Evolutionary conservation across 2,329 filamentous ascomycete species (phyloP).

Genomic region (Fusarium sp.): DNA sequence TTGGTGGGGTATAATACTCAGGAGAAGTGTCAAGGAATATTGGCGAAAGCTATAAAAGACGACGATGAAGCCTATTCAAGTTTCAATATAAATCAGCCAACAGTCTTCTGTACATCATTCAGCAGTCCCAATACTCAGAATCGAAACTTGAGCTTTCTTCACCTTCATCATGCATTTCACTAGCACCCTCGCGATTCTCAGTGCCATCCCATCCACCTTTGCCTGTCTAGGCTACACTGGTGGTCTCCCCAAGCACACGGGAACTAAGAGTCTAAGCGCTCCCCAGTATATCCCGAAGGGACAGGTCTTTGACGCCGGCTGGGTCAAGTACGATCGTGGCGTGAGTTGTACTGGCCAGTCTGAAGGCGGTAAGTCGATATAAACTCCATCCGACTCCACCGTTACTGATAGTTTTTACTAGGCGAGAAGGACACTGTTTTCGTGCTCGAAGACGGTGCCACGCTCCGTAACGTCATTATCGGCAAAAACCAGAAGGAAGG

Average conservation of each 20-base stretch:
- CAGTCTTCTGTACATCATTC: no score
- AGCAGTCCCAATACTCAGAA: accelerated
- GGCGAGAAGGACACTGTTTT: constrained; percentile 53
- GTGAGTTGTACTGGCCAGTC: constrained; percentile 54
- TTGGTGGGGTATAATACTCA: neutral
- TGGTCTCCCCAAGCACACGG: constrained; percentile 46
- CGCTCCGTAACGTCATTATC: constrained; percentile 59
- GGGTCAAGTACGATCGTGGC: constrained; percentile 54
- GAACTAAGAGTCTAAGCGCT: constrained; percentile 40
- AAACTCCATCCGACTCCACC: accelerated
- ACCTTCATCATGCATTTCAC: neutral
- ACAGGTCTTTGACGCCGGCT: constrained; percentile 47
- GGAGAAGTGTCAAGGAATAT: accelerated
- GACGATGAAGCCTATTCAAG: no score
- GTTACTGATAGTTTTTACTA: neutral
- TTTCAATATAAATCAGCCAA: no score
- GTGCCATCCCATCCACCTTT: constrained; percentile 44
- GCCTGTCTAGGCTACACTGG: constrained; percentile 45
- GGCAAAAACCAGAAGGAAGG: constrained; percentile 59
- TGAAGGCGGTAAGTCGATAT: constrained; percentile 53
- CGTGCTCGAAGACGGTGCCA: constrained; percentile 55
- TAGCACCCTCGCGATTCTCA: constrained; percentile 29
- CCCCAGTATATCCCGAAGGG: constrained; percentile 47
- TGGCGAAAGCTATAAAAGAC: neutral
- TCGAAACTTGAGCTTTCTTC: neutral